Evolutionary conservation across 1,284 basidiomycete genomes (phyloP), one percentile per base, ranked within the genome.

Genomic region (Leccinum subfulvum): DNA sequence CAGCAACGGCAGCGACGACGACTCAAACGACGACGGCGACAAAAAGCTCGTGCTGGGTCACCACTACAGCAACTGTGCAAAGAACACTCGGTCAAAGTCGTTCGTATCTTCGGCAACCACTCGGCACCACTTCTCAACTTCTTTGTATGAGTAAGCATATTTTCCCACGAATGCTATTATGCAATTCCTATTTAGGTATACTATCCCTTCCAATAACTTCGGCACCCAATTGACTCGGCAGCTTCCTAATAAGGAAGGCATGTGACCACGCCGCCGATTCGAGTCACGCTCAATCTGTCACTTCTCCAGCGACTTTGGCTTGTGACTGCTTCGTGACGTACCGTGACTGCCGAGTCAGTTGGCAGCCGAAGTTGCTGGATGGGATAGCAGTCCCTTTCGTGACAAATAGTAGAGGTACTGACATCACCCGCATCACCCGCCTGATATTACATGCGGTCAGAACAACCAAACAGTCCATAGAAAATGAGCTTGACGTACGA

Each of bases 21-120:
- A 18, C 55, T 58, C 18, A 53, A 14, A 54, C 37, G 55, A 33
- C 61, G 47, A 44, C 53, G 56, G 10, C 41, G 41, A 53, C 64
- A 16, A 18, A 39, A 47, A 39, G 56, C 16, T 26, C 47, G 41
- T 62, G 14, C 39, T 26, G 26, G 13, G 30, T 39, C 30, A 30
- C 30, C 30, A 35, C 30, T 55, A 57, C 65, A 39, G 56, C 57
- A 30, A 54, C 61, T 28, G 61, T 66, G 60, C 69, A 71, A 67
- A 61, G 62, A 62, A 60, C 64, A 55, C 65, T 35, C 65, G 56
- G 67, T 56, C 14, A 64, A 61, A 62, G 61, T 71, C 53, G 69
- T 41, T 68, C 66, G 67, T 64, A 74, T 73, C 72, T 60, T 72
- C 70, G 70, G 70, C 70, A 74, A 62, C 58, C 64, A 11, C 57